Conservation (phyloP, 257 asterid species). For the Echites panduratus region DNA sequence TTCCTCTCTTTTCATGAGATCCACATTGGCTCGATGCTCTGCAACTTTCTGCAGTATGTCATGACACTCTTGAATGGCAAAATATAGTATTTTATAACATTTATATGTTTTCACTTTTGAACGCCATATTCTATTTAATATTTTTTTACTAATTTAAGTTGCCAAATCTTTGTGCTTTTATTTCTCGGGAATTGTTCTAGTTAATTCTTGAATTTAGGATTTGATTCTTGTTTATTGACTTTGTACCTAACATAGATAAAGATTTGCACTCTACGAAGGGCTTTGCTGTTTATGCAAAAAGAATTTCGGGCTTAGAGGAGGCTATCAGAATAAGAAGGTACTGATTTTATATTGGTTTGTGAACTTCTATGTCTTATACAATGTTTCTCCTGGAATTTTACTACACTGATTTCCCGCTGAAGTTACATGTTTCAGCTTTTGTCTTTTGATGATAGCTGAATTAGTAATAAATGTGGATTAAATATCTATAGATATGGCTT, state of each 20-base stretch:
- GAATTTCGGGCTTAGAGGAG: slow-evolving; percentile 83
- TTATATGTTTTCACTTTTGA: not conserved
- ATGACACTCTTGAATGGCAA: slow-evolving; percentile 11
- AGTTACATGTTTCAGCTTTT: not conserved
- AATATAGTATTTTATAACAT: not conserved
- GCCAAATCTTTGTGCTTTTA: not conserved
- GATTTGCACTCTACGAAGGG: slow-evolving; percentile 28
- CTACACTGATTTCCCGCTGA: not conserved
- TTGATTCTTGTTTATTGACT: slow-evolving; percentile 14
- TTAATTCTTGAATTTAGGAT: slow-evolving; percentile 6
- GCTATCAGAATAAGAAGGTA: slow-evolving; percentile 77
- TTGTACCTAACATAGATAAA: slow-evolving; percentile 29
- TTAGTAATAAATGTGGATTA: not conserved
- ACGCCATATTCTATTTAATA: not conserved
- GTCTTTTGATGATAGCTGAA: not conserved
- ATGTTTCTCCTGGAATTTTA: not conserved
- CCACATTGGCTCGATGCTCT: slow-evolving; percentile 25
- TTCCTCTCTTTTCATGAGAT: slow-evolving; percentile 35
- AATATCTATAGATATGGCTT: not conserved
- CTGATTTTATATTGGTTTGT: not conserved
- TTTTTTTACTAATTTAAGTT: not conserved
- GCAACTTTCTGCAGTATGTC: slow-evolving; percentile 34
- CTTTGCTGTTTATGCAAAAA: slow-evolving; percentile 57
- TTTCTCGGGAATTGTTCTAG: not conserved
- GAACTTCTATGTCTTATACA: not conserved